phyloP scores from a whole-genome alignment of 2,329 filamentous ascomycete genomes.

The Dactylellina parvicollis region DNA sequence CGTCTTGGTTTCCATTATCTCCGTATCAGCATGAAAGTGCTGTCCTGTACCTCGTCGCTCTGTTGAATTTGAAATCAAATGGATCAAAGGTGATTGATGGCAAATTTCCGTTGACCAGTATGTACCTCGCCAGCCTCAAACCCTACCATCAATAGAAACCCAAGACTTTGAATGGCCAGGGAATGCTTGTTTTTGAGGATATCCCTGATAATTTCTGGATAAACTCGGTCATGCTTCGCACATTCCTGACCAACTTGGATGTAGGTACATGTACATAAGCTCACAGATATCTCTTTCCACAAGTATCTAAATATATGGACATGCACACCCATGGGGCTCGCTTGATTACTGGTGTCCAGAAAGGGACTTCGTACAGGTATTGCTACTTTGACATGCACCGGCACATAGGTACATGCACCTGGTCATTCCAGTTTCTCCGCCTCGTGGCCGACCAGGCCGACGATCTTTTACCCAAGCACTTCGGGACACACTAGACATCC shows the following conservation, averaged over 20 bases:
- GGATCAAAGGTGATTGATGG: neutral
- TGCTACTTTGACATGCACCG: neutral
- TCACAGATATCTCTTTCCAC: neutral
- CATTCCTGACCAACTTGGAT: neutral
- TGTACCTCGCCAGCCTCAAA: neutral
- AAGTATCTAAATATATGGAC: too few species aligned
- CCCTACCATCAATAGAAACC: neutral
- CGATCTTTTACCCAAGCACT: neutral
- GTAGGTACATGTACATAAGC: neutral
- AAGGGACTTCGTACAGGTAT: neutral
- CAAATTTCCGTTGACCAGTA: neutral
- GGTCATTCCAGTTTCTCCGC: neutral
- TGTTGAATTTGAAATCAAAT: neutral
- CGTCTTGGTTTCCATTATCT: too few species aligned
- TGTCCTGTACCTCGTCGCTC: too few species aligned
- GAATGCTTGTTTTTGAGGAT: slow-evolving; percentile 31
- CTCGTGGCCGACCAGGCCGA: slow-evolving; percentile 12
- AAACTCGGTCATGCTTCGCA: slow-evolving; percentile 27
- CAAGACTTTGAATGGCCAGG: slow-evolving; percentile 4
- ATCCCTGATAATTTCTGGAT: slow-evolving; percentile 40
- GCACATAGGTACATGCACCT: neutral
- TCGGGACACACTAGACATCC: neutral
- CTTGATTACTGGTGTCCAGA: neutral
- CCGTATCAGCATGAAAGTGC: too few species aligned
- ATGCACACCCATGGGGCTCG: neutral